phyloP scores from a whole-genome alignment of 2,329 filamentous ascomycete species.

The Talaromyces funiculosus region DNA sequence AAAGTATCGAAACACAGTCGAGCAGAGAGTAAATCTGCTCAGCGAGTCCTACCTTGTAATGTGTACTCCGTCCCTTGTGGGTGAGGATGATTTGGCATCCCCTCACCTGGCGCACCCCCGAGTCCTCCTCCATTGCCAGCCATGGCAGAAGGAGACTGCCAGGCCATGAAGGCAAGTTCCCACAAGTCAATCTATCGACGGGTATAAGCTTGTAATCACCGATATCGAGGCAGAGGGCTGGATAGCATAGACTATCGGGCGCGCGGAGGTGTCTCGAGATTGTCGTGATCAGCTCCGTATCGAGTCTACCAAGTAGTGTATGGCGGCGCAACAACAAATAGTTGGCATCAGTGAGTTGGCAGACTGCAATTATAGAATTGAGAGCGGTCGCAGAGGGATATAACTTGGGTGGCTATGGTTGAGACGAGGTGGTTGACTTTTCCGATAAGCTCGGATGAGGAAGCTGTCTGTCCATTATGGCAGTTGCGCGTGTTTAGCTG shows the following conservation, averaged over 20 bases:
- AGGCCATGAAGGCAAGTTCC: constrained; percentile 51
- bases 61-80: constrained; percentile 65
- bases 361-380: not conserved
- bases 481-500: constrained; percentile 2
- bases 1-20: not conserved
- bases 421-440: constrained; percentile 1
- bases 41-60: constrained; percentile 54
- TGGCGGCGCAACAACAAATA: not conserved
- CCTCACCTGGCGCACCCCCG: constrained; percentile 39
- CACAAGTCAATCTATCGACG: not conserved
- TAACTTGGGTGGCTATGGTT: not conserved
- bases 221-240: not conserved
- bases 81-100: constrained; percentile 35
- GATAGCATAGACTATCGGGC: not conserved
- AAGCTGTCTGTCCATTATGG: constrained; percentile 1
- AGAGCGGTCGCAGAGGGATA: not conserved
- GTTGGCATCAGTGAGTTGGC: not conserved
- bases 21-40: not conserved
- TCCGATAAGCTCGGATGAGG: constrained; percentile 1
- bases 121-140: constrained; percentile 50
- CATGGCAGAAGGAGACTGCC: constrained; percentile 63
- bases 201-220: not conserved
- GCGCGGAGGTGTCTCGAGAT: constrained; percentile 1
- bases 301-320: not conserved
- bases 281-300: constrained; percentile 3